A percentile compares a stretch with the other conserved stretches of the same genome.
phyloP scores from a whole-genome alignment of 805 yeast genomes.

The Metschnikowia reukaufii region DNA sequence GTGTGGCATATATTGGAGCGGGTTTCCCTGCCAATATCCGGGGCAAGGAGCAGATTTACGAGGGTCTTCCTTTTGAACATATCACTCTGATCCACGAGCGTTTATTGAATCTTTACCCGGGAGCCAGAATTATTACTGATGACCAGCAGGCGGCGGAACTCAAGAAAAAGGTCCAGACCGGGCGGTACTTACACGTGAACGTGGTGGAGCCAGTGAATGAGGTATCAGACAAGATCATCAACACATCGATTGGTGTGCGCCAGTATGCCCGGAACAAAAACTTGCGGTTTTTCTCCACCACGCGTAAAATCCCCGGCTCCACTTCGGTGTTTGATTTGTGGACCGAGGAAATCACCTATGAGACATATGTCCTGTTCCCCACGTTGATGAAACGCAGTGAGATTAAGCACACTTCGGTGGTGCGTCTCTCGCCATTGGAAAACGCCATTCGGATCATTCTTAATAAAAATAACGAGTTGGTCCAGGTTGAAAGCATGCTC shows the following conservation, averaged over 20 bases:
- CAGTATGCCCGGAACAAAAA: slow-evolving; percentile 75
- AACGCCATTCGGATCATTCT: slow-evolving; percentile 72
- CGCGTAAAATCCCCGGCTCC: slow-evolving; percentile 72
- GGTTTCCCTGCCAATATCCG: slow-evolving; percentile 81
- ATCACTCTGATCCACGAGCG: slow-evolving; percentile 80
- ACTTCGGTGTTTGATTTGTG: slow-evolving; percentile 72
- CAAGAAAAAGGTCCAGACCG: slow-evolving; percentile 54
- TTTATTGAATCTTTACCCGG: slow-evolving; percentile 72
- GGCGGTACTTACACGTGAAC: slow-evolving; percentile 70
- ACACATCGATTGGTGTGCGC: slow-evolving; percentile 60
- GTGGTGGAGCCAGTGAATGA: slow-evolving; percentile 70
- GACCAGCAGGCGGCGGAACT: slow-evolving; percentile 57
- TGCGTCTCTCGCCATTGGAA: slow-evolving; percentile 76
- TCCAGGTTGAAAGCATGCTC: slow-evolving; percentile 62
- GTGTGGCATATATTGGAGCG: slow-evolving; percentile 75
- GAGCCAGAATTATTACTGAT: slow-evolving; percentile 66
- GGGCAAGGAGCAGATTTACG: slow-evolving; percentile 76
- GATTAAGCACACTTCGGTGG: slow-evolving; percentile 47
- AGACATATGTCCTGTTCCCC: slow-evolving; percentile 76
- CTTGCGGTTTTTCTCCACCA: slow-evolving; percentile 64
- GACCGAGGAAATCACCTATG: slow-evolving; percentile 85
- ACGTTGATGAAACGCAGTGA: slow-evolving; percentile 85
- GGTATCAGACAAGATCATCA: slow-evolving; percentile 44
- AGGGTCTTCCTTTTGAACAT: slow-evolving; percentile 86
- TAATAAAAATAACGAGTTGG: slow-evolving; percentile 69